These are phyloP conservation scores for Botryotinia calthae DNA, from an alignment of 2,329 filamentous ascomycete species.

Conservation along the genomic window DNA sequence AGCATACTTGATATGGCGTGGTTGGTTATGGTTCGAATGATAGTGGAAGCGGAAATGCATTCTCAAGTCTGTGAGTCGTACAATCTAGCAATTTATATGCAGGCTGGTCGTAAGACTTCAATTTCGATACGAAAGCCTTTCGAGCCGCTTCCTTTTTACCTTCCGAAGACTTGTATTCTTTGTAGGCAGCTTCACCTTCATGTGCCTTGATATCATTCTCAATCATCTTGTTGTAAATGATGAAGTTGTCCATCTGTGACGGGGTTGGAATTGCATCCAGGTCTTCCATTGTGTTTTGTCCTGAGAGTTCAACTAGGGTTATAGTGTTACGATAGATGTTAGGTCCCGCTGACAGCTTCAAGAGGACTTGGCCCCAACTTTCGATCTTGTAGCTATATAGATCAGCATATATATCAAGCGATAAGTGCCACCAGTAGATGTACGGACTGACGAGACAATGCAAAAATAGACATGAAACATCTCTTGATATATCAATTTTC, in stretches of 20 bases:
- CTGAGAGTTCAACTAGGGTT: slow-evolving; percentile 46
- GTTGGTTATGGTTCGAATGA: neutral
- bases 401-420: slow-evolving; percentile 10
- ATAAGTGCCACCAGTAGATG: too few relatives aligned
- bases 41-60: slow-evolving; percentile 14
- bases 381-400: slow-evolving; percentile 44
- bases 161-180: slow-evolving; percentile 24
- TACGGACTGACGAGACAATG: too few relatives aligned
- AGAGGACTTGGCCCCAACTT: slow-evolving; percentile 44
- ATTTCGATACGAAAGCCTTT: slow-evolving; percentile 20
- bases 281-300: slow-evolving; percentile 45
- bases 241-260: slow-evolving; percentile 57
- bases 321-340: slow-evolving; percentile 47
- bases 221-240: slow-evolving; percentile 48
- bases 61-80: slow-evolving; percentile 13
- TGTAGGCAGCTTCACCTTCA: slow-evolving; percentile 42
- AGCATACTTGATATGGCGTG: neutral
- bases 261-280: slow-evolving; percentile 48
- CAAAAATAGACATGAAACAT: too few relatives aligned
- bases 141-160: slow-evolving; percentile 22
- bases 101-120: slow-evolving; percentile 12
- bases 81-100: neutral
- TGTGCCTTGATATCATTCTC: slow-evolving; percentile 40
- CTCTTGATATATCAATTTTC: too few relatives aligned
- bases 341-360: slow-evolving; percentile 42